These are phyloP conservation scores for Priceomyces melissophilus DNA, from an alignment of 805 yeast genomes.

Conservation along the genomic window DNA sequence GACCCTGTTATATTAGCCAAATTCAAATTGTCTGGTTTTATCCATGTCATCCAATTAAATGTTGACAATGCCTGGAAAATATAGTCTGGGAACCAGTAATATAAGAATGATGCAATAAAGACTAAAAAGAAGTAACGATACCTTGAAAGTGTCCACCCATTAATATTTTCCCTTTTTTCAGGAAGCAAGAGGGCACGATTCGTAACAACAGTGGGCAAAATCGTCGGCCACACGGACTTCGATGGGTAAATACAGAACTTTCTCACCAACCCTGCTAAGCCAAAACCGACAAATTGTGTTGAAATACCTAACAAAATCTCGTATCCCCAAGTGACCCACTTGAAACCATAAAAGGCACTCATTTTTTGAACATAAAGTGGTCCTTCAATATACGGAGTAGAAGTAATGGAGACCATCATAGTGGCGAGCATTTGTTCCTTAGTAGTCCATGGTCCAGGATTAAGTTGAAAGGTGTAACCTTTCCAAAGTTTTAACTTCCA, in stretches of 20 bases:
- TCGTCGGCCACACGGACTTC: slow-evolving; percentile 26
- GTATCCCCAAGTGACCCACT: slow-evolving; percentile 12
- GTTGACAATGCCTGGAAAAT: slow-evolving; percentile 39
- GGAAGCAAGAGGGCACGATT: slow-evolving; percentile 36
- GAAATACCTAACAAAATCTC: slow-evolving; percentile 22
- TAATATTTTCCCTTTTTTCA: slow-evolving; percentile 24
- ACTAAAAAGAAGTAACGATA: slow-evolving; percentile 28
- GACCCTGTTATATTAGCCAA: slow-evolving; percentile 50
- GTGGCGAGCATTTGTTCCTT: slow-evolving; percentile 8
- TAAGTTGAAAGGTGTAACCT: slow-evolving; percentile 7
- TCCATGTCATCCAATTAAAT: slow-evolving; percentile 60
- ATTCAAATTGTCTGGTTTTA: slow-evolving; percentile 46
- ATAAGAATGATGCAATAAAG: slow-evolving; percentile 29
- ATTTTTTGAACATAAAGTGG: slow-evolving; percentile 6
- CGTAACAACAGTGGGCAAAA: slow-evolving; percentile 28
- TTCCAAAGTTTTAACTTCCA: slow-evolving; percentile 7
- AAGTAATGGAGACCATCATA: slow-evolving; percentile 5
- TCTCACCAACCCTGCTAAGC: slow-evolving; percentile 29
- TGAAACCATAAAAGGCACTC: slow-evolving; percentile 2
- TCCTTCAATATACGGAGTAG: slow-evolving; percentile 6
- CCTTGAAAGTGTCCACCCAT: slow-evolving; percentile 30
- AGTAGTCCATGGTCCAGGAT: slow-evolving; percentile 8
- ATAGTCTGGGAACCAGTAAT: slow-evolving; percentile 46
- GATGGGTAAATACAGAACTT: slow-evolving; percentile 26
- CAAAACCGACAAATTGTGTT: slow-evolving; percentile 27